phyloP scores from a whole-genome alignment of 1,139 yeast species.

The Debaryomyces robertsiae region DNA sequence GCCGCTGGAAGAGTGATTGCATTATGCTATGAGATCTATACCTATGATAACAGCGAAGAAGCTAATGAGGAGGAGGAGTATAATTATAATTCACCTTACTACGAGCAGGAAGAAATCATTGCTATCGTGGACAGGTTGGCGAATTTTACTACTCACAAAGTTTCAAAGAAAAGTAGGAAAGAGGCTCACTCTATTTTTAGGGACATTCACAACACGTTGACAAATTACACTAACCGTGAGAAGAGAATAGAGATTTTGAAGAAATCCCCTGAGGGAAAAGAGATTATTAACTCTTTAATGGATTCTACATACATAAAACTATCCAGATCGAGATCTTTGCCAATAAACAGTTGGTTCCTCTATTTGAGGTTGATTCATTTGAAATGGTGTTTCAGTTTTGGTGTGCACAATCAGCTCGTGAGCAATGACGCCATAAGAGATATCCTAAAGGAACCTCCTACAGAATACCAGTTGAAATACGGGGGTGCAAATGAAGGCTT shows the following conservation, averaged over 20 bases:
- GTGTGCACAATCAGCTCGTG: conserved; percentile 63
- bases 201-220: conserved; percentile 57
- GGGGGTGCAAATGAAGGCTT: conserved; percentile 20
- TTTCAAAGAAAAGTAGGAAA: conserved; percentile 64
- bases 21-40: conserved; percentile 59
- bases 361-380: conserved; percentile 62
- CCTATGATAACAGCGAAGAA: conserved; percentile 41
- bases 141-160: conserved; percentile 54
- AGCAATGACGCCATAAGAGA: conserved; percentile 49
- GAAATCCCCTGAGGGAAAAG: conserved; percentile 42
- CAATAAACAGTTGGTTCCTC: conserved; percentile 69
- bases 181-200: conserved; percentile 64
- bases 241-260: conserved; percentile 41
- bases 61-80: conserved; percentile 43
- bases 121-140: conserved; percentile 48
- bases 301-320: conserved; percentile 54
- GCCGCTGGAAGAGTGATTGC: conserved; percentile 67
- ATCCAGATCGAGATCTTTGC: conserved; percentile 56
- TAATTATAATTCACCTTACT: conserved; percentile 56
- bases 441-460: conserved; percentile 44
- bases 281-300: conserved; percentile 38
- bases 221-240: conserved; percentile 42
- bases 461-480: conserved; percentile 34
- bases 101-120: conserved; percentile 56
- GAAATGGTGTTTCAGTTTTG: conserved; percentile 73